phyloP scores from a whole-genome alignment of 208 protist species.

The Wallacemonas sp. region DNA sequence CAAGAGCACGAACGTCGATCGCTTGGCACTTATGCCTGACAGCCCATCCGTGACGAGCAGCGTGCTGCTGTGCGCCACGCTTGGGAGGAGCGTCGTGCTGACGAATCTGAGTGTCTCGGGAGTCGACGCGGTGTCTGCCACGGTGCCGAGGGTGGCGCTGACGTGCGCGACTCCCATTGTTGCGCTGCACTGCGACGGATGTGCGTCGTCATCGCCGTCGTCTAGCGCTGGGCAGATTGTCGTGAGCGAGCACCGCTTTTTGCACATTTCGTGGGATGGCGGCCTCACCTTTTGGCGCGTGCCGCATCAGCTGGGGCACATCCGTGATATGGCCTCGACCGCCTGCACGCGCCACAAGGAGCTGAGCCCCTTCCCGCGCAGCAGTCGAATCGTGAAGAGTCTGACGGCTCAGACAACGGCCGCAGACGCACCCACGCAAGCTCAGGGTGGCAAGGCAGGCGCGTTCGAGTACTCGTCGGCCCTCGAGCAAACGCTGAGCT shows the following conservation, averaged over 20 bases:
- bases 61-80: neutral
- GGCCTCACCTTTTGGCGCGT: slow-evolving; percentile 54
- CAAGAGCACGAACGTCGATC: neutral
- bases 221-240: slow-evolving; percentile 42
- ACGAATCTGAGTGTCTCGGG: neutral
- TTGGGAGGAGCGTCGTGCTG: neutral
- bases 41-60: slow-evolving; percentile 25
- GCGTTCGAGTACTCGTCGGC: slow-evolving; percentile 11
- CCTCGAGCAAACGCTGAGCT: neutral
- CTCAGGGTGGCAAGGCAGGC: slow-evolving; percentile 2
- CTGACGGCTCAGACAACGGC: neutral
- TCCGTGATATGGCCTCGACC: slow-evolving; percentile 47
- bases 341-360: slow-evolving; percentile 24
- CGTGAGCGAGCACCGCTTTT: slow-evolving; percentile 41
- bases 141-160: slow-evolving; percentile 21
- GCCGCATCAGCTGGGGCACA: slow-evolving; percentile 58
- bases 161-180: slow-evolving; percentile 26
- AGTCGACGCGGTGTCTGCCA: slow-evolving; percentile 12
- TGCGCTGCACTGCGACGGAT: slow-evolving; percentile 17
- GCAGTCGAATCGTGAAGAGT: slow-evolving; percentile 3
- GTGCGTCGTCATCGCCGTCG: neutral
- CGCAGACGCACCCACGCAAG: slow-evolving; percentile 4
- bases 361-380: slow-evolving; percentile 23
- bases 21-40: slow-evolving; percentile 8
- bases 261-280: slow-evolving; percentile 70